Evolutionary conservation across 805 yeast genomes (phyloP), one percentile per base, ranked within the genome.

Genomic region (Cyberlindnera lachancei): DNA sequence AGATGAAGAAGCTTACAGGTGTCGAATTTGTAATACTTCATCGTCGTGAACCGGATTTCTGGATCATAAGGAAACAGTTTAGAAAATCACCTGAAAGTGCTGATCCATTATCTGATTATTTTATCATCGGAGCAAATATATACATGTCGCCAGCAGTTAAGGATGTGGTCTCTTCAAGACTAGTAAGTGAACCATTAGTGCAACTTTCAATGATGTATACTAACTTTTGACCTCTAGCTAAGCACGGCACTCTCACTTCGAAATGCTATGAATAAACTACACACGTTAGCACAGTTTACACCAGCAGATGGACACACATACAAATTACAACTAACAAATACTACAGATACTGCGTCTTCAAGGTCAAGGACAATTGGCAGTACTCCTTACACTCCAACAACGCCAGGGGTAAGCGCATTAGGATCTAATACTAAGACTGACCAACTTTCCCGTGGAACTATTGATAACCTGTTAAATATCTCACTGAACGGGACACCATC

Each of bases 71-170:
- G 36, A 87, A 88, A 51, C 96, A 90, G 53, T 60, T 73, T 28
- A 61, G 97, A 19, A 40, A 66, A 5, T 59, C 68, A 22, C 73
- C 77, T 6, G 62, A 63, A 10, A 70, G 66, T 21, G 69, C 70
- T 3, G 57, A 64, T 16, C 65, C 79, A 0, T 47, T 84, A 9
- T 75, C 84, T 18, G 94, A 86, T 42, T 90, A 83, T 58, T 90
- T 84, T 55, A 79, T 90, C 29, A 75, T 87, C 25, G 95, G 96
- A 4, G 94, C 95, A 14, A 87, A 85, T 50, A 80, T 92, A 2
- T 92, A 87, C 58, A 90, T 84, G 75, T 80, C 96, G 0, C 96
- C 96, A 0, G 62, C 74, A 13, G 67, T 84, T 1, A 75, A 77
- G 48, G 77, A 82, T 23, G 70, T 88, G 3, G 63, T 90, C 6